Percentiles rank a stretch among this genome's conserved stretches.
phyloP scores from a whole-genome alignment of 2,329 filamentous ascomycete genomes.

The Rhynchosporium secalis region DNA sequence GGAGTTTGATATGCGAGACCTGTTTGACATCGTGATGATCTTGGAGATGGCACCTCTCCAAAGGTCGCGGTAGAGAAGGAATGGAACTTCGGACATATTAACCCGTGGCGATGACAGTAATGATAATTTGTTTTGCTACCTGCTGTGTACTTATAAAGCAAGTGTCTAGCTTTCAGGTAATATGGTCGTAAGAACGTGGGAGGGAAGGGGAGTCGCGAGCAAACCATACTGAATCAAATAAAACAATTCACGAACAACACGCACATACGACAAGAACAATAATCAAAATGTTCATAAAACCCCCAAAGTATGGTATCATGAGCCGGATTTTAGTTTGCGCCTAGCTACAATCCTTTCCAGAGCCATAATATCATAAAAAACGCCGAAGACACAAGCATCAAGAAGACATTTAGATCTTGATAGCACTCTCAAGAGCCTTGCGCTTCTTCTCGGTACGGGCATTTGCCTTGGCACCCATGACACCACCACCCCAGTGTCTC shows the following conservation, averaged over 20 bases:
- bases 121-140: background rate
- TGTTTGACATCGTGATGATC: slow-evolving; percentile 8
- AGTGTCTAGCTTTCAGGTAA: background rate
- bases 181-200: background rate
- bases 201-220: background rate
- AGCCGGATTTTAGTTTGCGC: slow-evolving; percentile 38
- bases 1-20: slow-evolving; percentile 7
- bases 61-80: background rate
- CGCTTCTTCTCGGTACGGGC: slow-evolving; percentile 64
- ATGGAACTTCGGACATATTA: background rate
- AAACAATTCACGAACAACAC: background rate
- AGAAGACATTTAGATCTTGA: slow-evolving; percentile 81
- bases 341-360: slow-evolving; percentile 39
- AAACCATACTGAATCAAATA: background rate
- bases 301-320: slow-evolving; percentile 38
- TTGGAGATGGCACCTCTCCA: background rate
- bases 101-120: background rate
- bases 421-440: slow-evolving; percentile 89
- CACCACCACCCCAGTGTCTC: slow-evolving; percentile 98
- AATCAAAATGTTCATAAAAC: slow-evolving; percentile 13
- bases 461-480: slow-evolving; percentile 96
- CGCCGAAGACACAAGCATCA: slow-evolving; percentile 34
- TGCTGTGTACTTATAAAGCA: background rate
- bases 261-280: background rate
- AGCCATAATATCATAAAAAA: slow-evolving; percentile 40